Evolutionary conservation across 2,329 filamentous ascomycete species (phyloP).

Genomic region (Aspergillus hiratsukae): DNA sequence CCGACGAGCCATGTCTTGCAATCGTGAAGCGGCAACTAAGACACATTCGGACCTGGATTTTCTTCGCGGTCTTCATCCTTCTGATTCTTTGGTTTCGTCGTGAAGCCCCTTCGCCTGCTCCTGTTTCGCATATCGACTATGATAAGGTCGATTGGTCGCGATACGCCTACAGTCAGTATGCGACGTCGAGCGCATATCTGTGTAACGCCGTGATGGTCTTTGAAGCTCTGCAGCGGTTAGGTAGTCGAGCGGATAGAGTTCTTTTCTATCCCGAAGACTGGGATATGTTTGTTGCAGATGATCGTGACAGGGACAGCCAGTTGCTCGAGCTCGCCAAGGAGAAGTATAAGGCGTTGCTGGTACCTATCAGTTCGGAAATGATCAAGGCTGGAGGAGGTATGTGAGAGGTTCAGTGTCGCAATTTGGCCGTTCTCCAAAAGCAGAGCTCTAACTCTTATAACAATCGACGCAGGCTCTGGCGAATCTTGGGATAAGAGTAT

Average conservation of each 20-base stretch:
- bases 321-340: slow-evolving; percentile 47
- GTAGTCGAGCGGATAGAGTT: slow-evolving; percentile 37
- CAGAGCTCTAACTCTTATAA: background rate
- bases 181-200: slow-evolving; percentile 37
- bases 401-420: slow-evolving; percentile 2
- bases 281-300: slow-evolving; percentile 29
- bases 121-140: slow-evolving; percentile 26
- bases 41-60: slow-evolving; percentile 26
- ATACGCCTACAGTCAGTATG: slow-evolving; percentile 43
- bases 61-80: slow-evolving; percentile 20
- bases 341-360: slow-evolving; percentile 47
- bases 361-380: slow-evolving; percentile 43
- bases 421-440: background rate
- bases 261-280: slow-evolving; percentile 41
- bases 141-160: slow-evolving; percentile 38
- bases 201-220: slow-evolving; percentile 43
- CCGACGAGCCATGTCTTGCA: slow-evolving; percentile 26
- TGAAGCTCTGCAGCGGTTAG: slow-evolving; percentile 35
- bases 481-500: slow-evolving; percentile 61
- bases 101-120: slow-evolving; percentile 13
- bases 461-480: slow-evolving; percentile 18
- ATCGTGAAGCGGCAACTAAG: slow-evolving; percentile 32
- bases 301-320: slow-evolving; percentile 37
- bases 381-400: slow-evolving; percentile 24
- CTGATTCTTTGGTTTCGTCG: slow-evolving; percentile 24